phyloP scores from a whole-genome alignment of 2,329 filamentous ascomycete genomes.

The Alternaria sp. region DNA sequence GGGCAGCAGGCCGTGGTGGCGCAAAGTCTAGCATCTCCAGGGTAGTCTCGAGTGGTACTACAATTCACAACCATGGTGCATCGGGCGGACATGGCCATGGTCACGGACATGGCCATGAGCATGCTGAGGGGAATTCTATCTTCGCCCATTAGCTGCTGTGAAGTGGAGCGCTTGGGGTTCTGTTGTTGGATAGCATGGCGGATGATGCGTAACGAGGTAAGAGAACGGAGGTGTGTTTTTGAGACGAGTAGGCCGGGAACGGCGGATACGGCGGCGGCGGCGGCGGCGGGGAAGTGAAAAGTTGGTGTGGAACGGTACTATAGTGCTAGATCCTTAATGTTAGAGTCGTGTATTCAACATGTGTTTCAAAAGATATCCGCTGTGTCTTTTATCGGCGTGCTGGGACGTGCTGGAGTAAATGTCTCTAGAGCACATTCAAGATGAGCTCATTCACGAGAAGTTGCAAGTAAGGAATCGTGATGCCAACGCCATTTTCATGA shows the following conservation, averaged over 20 bases:
- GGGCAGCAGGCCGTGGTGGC: conserved; percentile 12
- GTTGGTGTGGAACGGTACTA: background rate
- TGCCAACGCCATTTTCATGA: background rate
- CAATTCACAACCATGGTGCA: conserved; percentile 26
- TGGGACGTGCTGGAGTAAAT: too few relatives aligned
- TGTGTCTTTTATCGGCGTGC: background rate
- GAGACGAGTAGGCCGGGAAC: conserved; percentile 8
- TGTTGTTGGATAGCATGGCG: conserved; percentile 4
- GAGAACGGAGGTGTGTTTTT: conserved; percentile 1
- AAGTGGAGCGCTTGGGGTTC: conserved; percentile 2
- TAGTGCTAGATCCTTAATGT: background rate
- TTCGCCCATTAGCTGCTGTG: conserved; percentile 8
- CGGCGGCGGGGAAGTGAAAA: background rate
- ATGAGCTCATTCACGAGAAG: background rate
- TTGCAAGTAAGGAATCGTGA: background rate
- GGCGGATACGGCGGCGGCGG: background rate
- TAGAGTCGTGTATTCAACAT: background rate
- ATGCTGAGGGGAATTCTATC: conserved; percentile 19
- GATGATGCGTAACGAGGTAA: background rate
- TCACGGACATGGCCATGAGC: conserved; percentile 6
- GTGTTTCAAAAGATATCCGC: background rate
- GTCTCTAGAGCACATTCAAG: too few relatives aligned
- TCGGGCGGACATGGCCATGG: conserved; percentile 8
- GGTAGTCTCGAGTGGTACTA: conserved; percentile 29
- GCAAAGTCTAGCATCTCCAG: conserved; percentile 18